Percentiles rank a stretch among this genome's conserved stretches.
Evolutionary conservation across 495 filamentous ascomycete species (phyloP).

Genomic region (Amniculicola lignicola): DNA sequence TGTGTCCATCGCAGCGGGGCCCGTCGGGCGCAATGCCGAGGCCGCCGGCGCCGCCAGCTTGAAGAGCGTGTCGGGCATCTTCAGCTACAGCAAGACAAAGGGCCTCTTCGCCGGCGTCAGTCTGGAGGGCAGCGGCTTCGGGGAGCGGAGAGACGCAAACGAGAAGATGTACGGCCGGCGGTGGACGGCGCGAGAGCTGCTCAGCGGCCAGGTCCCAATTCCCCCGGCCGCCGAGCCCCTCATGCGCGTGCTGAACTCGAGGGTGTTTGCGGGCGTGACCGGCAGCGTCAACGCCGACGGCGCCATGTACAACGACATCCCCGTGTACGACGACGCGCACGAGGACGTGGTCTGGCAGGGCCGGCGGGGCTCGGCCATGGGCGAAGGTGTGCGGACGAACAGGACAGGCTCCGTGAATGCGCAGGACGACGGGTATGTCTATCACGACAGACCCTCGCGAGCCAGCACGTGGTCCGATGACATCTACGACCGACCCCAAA

Average conservation of each 20-base stretch:
- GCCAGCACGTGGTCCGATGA: conserved; percentile 87
- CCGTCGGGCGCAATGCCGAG: conserved; percentile 91
- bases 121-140: conserved; percentile 82
- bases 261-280: conserved; percentile 70
- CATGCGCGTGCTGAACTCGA: conserved; percentile 76
- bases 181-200: conserved; percentile 75
- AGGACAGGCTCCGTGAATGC: conserved; percentile 47
- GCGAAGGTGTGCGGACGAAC: conserved; percentile 65
- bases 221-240: conserved; percentile 81
- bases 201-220: conserved; percentile 71
- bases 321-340: conserved; percentile 82
- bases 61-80: conserved; percentile 84
- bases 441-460: conserved; percentile 62
- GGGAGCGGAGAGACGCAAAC: conserved; percentile 94
- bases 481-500: conserved; percentile 67
- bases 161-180: conserved; percentile 87
- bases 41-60: conserved; percentile 91
- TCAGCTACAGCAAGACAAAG: conserved; percentile 96
- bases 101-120: conserved; percentile 94
- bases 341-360: conserved; percentile 95
- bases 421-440: conserved; percentile 54
- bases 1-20: conserved; percentile 91
- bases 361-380: conserved; percentile 67
- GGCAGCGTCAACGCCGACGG: conserved; percentile 50
- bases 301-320: conserved; percentile 92